Conservation (phyloP, 345 rosid genomes). For the Eucalyptus pauciflora region DNA sequence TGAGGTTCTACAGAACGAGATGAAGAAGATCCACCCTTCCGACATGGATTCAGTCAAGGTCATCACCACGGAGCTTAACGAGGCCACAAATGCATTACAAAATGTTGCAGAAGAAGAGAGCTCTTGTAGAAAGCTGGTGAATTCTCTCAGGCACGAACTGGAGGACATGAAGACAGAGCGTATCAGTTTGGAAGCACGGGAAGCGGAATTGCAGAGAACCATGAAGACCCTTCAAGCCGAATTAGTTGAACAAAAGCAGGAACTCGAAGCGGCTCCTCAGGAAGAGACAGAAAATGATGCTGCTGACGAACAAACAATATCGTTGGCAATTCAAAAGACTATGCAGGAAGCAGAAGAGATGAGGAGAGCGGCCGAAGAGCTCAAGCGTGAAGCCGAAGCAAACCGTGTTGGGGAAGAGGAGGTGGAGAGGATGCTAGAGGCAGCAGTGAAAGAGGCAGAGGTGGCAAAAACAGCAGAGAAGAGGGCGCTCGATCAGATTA, state of each 20-base stretch:
- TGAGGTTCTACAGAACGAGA: conserved; percentile 45
- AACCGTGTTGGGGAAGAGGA: conserved; percentile 19
- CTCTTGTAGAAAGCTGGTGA: conserved; percentile 30
- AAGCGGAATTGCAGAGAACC: conserved; percentile 8
- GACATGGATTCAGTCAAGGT: conserved; percentile 41
- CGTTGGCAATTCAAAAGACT: conserved; percentile 34
- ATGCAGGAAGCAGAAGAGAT: conserved; percentile 41
- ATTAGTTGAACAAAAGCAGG: neutral
- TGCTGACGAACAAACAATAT: neutral
- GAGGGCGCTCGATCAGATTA: conserved; percentile 39
- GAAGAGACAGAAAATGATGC: neutral
- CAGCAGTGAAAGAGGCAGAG: conserved; percentile 26
- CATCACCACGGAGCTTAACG: conserved; percentile 51
- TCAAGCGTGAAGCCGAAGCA: conserved; percentile 38
- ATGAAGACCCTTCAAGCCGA: neutral
- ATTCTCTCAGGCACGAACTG: conserved; percentile 30
- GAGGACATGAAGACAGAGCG: conserved; percentile 40
- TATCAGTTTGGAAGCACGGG: conserved; percentile 9
- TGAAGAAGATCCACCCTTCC: conserved; percentile 47
- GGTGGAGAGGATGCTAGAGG: conserved; percentile 34
- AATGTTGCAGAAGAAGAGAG: conserved; percentile 53
- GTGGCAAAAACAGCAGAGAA: conserved; percentile 48
- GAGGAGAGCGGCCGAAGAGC: conserved; percentile 13
- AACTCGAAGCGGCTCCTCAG: neutral
- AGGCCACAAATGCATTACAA: conserved; percentile 59